Base-by-base conservation (phyloP, 805 yeast genomes). In the Candida silvicultrix region DNA sequence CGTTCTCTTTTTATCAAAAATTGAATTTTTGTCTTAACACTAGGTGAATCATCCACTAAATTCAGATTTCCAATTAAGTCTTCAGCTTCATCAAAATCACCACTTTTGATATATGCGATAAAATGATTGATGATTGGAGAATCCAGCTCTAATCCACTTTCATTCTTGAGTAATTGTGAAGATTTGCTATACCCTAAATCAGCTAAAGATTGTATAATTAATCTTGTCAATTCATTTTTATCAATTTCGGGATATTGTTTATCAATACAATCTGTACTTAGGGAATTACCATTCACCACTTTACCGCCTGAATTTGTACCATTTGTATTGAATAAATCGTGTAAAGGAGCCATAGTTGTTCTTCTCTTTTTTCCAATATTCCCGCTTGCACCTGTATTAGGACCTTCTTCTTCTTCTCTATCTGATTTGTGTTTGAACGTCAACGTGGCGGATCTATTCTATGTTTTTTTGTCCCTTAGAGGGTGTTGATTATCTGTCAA, bases 171-270 rank as follows among this genome's bases (percentile, higher is more conserved):
- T 4, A 52, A 44, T 4, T 58, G 49, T 0, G 78, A 72, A 0
- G 77, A 57, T 3, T 60, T 52, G 4, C 55, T 46, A 52, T 72
- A 77, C 5, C 81, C 81, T 47, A 79, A 49, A 47, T 77, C 82
- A 34, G 64, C 62, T 42, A 79, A 57, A 0, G 79, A 62, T 51
- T 78, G 81, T 34, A 78, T 70, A 37, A 79, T 56, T 25, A 79
- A 60, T 42, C 78, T 68, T 2, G 79, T 69, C 19, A 77, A 62
- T 53, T 78, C 76, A 19, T 49, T 50, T 19, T 39, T 47, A 34
- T 56, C 49, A 15, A 56, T 44, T n/a, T 50, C 50, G 7, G 63
- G 62, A 43, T 51, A 59, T n/a, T 44, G 12, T n/a, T 20, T 20
- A 37, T 1, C 44, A 28, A 49, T 42, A 38, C 32, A 21, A 23